Evolutionary conservation across 768 basidiomycete genomes (phyloP).

Genomic region (Coprinopsis sp.): DNA sequence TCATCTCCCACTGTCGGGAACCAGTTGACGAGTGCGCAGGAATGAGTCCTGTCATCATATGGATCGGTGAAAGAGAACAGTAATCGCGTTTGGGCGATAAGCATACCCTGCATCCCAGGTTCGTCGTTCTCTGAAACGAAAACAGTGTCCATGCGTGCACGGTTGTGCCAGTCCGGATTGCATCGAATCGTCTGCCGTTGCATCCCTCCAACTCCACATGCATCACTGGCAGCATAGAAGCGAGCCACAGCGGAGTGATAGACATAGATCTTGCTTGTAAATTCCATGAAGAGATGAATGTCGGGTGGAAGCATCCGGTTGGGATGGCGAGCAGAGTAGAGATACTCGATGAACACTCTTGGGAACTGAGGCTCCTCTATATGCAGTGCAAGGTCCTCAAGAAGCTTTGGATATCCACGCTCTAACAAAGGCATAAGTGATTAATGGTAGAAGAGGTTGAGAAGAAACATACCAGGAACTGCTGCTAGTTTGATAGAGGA

Average conservation of each 20-base stretch:
- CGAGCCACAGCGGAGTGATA: slow-evolving; percentile 22
- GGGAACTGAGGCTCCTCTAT: slow-evolving; percentile 16
- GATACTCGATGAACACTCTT: slow-evolving; percentile 13
- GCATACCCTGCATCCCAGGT: slow-evolving; percentile 19
- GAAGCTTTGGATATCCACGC: slow-evolving; percentile 14
- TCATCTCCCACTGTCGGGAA: slow-evolving; percentile 10
- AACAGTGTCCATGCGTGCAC: slow-evolving; percentile 22
- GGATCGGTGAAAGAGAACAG: slow-evolving; percentile 10
- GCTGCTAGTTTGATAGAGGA: slow-evolving; percentile 13
- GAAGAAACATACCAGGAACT: slow-evolving; percentile 4
- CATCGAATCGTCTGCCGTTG: slow-evolving; percentile 23
- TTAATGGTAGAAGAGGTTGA: neutral
- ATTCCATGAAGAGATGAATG: slow-evolving; percentile 10
- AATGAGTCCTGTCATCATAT: neutral
- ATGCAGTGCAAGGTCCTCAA: slow-evolving; percentile 13
- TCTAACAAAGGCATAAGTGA: slow-evolving; percentile 5
- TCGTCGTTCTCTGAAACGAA: slow-evolving; percentile 21
- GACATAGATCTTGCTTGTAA: slow-evolving; percentile 17
- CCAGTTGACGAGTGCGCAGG: slow-evolving; percentile 29
- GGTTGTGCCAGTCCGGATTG: slow-evolving; percentile 19
- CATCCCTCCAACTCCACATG: slow-evolving; percentile 25
- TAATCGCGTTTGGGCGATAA: neutral
- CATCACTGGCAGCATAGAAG: slow-evolving; percentile 27
- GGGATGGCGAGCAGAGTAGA: slow-evolving; percentile 12
- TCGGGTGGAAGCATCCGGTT: slow-evolving; percentile 1